Evolutionary conservation across 2,329 filamentous ascomycete species (phyloP), one percentile per base, ranked within the genome.

Genomic region (Parasarocladium wereldwijsianum): DNA sequence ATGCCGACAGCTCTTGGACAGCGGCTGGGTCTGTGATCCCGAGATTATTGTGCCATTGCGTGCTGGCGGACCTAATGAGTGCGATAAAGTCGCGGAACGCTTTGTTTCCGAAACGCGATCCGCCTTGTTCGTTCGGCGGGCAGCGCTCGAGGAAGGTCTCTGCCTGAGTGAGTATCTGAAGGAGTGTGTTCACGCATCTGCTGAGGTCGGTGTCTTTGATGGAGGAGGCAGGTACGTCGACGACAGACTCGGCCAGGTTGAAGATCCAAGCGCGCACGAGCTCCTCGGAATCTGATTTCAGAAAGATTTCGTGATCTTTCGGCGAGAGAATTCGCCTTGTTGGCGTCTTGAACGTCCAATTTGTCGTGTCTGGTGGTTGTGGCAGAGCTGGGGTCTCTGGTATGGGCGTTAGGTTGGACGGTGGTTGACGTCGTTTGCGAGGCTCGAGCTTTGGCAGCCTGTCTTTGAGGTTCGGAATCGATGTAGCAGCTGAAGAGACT

Each of bases 51-150:
- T 87, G 81, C 80, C 81, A 87, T 22, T 45, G 50, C 3, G 49
- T 40, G 31, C 63, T 60, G 37, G 64, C 65, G 14, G 64, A 63
- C 40, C 65, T 66, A 12, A 80, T 58, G 26, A 70, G 68, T 49
- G 83, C 80, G 33, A 94, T 66, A 44, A 92, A 86, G 34, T 70
- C 66, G 29, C 84, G 73, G 56, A 98, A 98, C 2, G 80, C 73
- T 41, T 85, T 86, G 56, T 98, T 98, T 26, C 90, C 92, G 51
- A 98, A 98, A 16, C 90, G 70, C 7, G 85, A 93, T 26, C 85
- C 85, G 17, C 74, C 78, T 26, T 86, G 81, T 38, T 96, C 85
- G 40, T 87, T 67, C 1, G 90, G 77, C 1, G 90, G 90, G 31
- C 78, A 76, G 30, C 66, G 57, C 10, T 64, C 57, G 5, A 93